Evolutionary conservation across 1,139 yeast species (phyloP).

Genomic region (Saccharomyces hybrid): DNA sequence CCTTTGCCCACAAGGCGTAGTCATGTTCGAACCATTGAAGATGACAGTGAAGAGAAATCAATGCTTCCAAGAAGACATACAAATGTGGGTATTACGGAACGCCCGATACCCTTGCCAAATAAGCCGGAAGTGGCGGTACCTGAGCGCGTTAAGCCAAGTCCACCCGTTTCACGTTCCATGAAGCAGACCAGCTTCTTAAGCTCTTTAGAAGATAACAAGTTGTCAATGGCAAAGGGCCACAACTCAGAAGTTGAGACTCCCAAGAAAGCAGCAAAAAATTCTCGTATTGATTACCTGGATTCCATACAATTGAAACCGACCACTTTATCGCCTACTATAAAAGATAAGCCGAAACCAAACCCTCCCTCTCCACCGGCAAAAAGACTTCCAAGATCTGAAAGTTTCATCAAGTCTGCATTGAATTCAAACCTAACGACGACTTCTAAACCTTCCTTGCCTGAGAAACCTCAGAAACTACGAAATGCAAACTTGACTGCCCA

Average conservation of each 20-base stretch:
- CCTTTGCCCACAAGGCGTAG: too few relatives aligned
- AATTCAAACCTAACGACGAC: slow-evolving; percentile 10
- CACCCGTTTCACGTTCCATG: slow-evolving; percentile 5
- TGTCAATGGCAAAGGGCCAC: slow-evolving; percentile 7
- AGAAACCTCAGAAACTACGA: slow-evolving; percentile 2
- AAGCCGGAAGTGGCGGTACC: too few relatives aligned
- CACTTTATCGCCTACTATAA: slow-evolving; percentile 3
- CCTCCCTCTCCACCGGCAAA: neutral
- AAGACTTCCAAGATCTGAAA: slow-evolving; percentile 13
- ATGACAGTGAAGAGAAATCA: slow-evolving; percentile 1
- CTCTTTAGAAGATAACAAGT: slow-evolving; percentile 18
- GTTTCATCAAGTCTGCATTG: slow-evolving; percentile 20
- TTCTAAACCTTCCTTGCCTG: slow-evolving; percentile 5
- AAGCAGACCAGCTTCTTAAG: slow-evolving; percentile 10
- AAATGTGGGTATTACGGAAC: neutral
- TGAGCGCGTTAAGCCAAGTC: slow-evolving; percentile 1
- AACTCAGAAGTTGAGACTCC: neutral
- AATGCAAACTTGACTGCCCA: slow-evolving; percentile 7
- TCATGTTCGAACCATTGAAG: too few relatives aligned
- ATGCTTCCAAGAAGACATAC: neutral
- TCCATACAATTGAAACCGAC: slow-evolving; percentile 16
- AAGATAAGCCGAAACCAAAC: neutral
- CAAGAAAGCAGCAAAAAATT: neutral
- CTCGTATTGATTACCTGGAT: slow-evolving; percentile 18
- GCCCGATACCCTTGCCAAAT: too few relatives aligned